These are phyloP conservation scores for Leersia perrieri DNA, from an alignment of 176 grass and related monocot genomes.

Conservation along the genomic window DNA sequence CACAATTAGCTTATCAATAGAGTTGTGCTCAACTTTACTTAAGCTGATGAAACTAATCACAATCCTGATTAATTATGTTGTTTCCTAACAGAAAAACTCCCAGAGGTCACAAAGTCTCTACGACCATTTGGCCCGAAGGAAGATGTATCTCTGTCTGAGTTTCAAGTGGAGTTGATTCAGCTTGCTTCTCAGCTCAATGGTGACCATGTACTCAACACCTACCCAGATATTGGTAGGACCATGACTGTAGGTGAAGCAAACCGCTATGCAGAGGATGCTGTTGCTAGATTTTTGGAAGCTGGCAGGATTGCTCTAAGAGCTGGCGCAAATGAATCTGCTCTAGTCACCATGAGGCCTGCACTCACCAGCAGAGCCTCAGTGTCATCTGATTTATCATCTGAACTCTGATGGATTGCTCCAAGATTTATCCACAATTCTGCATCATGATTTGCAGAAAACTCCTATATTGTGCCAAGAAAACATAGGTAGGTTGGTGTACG, in stretches of 20 bases:
- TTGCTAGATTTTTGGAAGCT: slow-evolving; percentile 91
- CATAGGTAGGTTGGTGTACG: neutral
- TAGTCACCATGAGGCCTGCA: slow-evolving; percentile 93
- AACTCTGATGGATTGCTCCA: slow-evolving; percentile 27
- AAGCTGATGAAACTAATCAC: neutral
- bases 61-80: neutral
- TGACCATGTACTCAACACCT: slow-evolving; percentile 92
- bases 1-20: neutral
- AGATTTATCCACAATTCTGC: neutral
- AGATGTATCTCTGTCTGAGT: slow-evolving; percentile 74
- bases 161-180: slow-evolving; percentile 98
- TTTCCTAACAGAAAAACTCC: slow-evolving; percentile 71
- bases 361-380: slow-evolving; percentile 69
- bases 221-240: slow-evolving; percentile 88
- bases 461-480: neutral
- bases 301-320: slow-evolving; percentile 79
- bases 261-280: slow-evolving; percentile 88
- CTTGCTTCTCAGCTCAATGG: slow-evolving; percentile 93
- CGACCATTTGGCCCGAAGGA: slow-evolving; percentile 86
- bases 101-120: slow-evolving; percentile 79
- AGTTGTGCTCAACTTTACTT: neutral
- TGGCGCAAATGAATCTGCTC: slow-evolving; percentile 85
- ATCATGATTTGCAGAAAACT: neutral
- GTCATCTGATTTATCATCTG: slow-evolving; percentile 55
- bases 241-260: slow-evolving; percentile 91